Evolutionary conservation across 2,329 filamentous ascomycete genomes (phyloP).

Genomic region (Tolypocladium pustulatum): DNA sequence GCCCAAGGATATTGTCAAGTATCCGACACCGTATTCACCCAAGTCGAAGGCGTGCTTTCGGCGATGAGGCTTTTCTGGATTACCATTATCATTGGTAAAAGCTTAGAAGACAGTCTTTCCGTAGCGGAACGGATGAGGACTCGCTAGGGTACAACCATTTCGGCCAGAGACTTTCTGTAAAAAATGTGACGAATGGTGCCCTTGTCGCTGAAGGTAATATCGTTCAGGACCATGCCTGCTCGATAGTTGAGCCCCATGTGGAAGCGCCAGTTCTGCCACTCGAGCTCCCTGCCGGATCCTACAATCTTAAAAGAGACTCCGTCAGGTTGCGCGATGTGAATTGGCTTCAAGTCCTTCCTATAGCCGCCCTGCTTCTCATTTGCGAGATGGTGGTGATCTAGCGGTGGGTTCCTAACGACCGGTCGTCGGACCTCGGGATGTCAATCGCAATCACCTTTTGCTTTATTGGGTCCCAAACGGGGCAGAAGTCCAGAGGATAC

Average conservation of each 20-base stretch:
- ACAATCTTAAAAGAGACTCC: background rate
- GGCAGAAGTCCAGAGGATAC: slow-evolving; percentile 87
- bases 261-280: background rate
- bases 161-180: slow-evolving; percentile 78
- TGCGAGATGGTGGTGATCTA: background rate
- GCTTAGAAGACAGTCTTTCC: background rate
- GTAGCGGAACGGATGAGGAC: slow-evolving; percentile 7
- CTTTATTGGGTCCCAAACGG: slow-evolving; percentile 77
- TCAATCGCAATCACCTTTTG: slow-evolving; percentile 65
- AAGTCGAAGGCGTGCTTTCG: slow-evolving; percentile 75
- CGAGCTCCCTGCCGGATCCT: background rate
- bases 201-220: slow-evolving; percentile 84
- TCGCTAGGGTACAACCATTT: slow-evolving; percentile 85
- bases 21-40: slow-evolving; percentile 70
- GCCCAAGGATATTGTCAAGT: slow-evolving; percentile 71
- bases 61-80: slow-evolving; percentile 70
- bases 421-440: background rate
- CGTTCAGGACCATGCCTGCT: slow-evolving; percentile 75
- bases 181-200: slow-evolving; percentile 68
- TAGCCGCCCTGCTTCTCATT: background rate
- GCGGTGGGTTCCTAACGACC: background rate
- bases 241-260: background rate
- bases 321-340: background rate
- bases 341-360: background rate
- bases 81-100: slow-evolving; percentile 36